A percentile compares a stretch with the other conserved stretches of the same genome.
Evolutionary conservation across 805 yeast genomes (phyloP).

Genomic region (Clavispora asparagi): DNA sequence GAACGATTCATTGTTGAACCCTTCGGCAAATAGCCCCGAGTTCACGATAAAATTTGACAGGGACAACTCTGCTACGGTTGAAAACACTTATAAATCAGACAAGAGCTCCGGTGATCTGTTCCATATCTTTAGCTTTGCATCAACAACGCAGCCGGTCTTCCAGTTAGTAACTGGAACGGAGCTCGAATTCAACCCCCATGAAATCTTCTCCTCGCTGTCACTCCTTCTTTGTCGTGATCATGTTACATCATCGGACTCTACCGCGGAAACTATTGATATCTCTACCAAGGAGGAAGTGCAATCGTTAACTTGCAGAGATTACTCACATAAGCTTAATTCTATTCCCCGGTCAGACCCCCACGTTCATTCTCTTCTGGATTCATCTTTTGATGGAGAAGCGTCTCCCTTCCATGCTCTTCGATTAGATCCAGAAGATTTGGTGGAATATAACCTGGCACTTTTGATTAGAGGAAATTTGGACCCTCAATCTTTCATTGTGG

Average conservation of each 20-base stretch:
- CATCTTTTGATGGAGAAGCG: conserved; percentile 48
- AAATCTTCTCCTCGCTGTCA: not conserved
- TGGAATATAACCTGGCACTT: conserved; percentile 34
- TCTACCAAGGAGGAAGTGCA: not conserved
- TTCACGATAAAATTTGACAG: not conserved
- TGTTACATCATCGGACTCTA: not conserved
- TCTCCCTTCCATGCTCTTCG: conserved; percentile 47
- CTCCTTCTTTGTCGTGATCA: not conserved
- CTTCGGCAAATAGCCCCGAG: not conserved
- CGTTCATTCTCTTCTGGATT: conserved; percentile 39
- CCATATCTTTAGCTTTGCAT: not conserved
- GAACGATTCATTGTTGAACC: conserved; percentile 12
- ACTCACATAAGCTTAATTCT: not conserved
- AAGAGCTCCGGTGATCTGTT: not conserved
- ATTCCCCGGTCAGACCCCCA: conserved; percentile 49
- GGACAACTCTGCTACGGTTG: not conserved
- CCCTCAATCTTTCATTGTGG: not conserved
- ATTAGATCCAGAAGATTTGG: conserved; percentile 32
- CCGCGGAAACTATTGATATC: not conserved
- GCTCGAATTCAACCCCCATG: not conserved
- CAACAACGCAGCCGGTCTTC: not conserved
- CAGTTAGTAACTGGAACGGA: not conserved
- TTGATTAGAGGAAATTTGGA: not conserved
- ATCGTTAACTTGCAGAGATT: not conserved
- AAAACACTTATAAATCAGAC: conserved; percentile 6